Percentiles rank a stretch among this genome's conserved stretches.
Evolutionary conservation across 768 basidiomycete species (phyloP).

Genomic region (Rhodotorula kratochvilovae): DNA sequence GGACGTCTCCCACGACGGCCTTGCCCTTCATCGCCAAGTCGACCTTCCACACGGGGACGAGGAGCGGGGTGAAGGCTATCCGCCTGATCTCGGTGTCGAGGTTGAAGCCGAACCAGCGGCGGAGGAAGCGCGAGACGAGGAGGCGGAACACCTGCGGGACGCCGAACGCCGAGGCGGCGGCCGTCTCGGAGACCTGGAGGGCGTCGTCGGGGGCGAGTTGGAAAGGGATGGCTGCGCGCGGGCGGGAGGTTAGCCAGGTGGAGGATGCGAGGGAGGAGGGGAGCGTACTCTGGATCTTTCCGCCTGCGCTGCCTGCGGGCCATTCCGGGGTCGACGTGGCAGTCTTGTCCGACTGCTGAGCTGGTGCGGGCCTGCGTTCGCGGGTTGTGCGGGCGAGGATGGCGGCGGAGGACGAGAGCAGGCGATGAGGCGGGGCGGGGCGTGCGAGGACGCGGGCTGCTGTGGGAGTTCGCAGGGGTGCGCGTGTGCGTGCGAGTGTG

Average conservation of each 20-base stretch:
- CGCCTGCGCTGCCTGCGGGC: neutral
- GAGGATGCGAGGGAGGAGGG: too few species aligned
- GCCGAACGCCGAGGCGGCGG: constrained; percentile 26
- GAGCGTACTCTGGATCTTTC: constrained; percentile 13
- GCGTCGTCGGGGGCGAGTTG: constrained; percentile 1
- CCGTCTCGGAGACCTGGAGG: neutral
- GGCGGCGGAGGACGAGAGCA: neutral
- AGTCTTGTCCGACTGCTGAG: neutral
- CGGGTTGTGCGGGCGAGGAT: neutral
- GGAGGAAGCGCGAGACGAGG: constrained; percentile 8
- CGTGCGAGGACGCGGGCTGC: neutral
- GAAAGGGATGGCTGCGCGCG: constrained; percentile 26
- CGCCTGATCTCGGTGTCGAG: constrained; percentile 8
- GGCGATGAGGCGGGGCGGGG: neutral
- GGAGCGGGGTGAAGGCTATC: constrained; percentile 13
- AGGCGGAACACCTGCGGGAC: constrained; percentile 18
- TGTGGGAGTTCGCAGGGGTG: neutral
- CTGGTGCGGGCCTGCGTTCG: neutral
- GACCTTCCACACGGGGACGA: constrained; percentile 33
- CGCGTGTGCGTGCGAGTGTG: neutral
- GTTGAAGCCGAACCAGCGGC: constrained; percentile 10
- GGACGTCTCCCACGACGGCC: constrained; percentile 11
- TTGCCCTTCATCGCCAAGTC: constrained; percentile 24
- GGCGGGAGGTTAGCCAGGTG: too few species aligned
- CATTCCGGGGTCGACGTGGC: neutral